Evolutionary conservation across 2,329 filamentous ascomycete genomes (phyloP).

Genomic region (Davidsoniella neocaledoniae): DNA sequence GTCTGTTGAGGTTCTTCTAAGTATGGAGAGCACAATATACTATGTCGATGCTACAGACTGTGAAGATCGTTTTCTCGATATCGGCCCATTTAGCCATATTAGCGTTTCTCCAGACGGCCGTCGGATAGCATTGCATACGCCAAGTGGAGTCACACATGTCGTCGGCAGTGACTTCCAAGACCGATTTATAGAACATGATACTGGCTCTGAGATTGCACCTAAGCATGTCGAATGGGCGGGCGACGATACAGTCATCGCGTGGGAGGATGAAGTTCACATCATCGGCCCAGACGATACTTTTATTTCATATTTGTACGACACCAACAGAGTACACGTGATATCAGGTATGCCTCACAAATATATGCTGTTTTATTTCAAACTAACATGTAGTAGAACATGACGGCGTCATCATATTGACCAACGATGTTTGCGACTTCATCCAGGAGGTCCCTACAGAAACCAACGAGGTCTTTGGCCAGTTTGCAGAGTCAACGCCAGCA

Average conservation of each 20-base stretch:
- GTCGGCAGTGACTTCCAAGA: conserved; percentile 92
- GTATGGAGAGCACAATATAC: conserved; percentile 68
- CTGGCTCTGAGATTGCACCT: conserved; percentile 67
- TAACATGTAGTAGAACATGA: conserved; percentile 39
- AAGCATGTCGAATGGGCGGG: conserved; percentile 92
- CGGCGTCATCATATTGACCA: conserved; percentile 78
- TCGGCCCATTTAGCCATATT: conserved; percentile 83
- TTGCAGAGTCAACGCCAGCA: conserved; percentile 74
- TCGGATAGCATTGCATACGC: conserved; percentile 74
- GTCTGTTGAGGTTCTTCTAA: conserved; percentile 82
- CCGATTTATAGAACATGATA: conserved; percentile 80
- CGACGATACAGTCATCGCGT: conserved; percentile 84
- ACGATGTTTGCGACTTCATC: conserved; percentile 93
- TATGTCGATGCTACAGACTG: conserved; percentile 78
- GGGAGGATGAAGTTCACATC: conserved; percentile 94
- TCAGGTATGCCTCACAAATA: conserved; percentile 42
- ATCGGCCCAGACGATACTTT: conserved; percentile 71
- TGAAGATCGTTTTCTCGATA: conserved; percentile 78
- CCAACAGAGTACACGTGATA: conserved; percentile 71
- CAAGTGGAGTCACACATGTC: conserved; percentile 73
- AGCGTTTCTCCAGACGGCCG: conserved; percentile 81
- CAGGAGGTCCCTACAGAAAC: conserved; percentile 80
- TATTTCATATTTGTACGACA: conserved; percentile 73
- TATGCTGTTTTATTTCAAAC: background rate
- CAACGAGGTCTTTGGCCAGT: conserved; percentile 75